Evolutionary conservation across 768 basidiomycete species (phyloP).

Genomic region (Hypsizygus marmoreus): DNA sequence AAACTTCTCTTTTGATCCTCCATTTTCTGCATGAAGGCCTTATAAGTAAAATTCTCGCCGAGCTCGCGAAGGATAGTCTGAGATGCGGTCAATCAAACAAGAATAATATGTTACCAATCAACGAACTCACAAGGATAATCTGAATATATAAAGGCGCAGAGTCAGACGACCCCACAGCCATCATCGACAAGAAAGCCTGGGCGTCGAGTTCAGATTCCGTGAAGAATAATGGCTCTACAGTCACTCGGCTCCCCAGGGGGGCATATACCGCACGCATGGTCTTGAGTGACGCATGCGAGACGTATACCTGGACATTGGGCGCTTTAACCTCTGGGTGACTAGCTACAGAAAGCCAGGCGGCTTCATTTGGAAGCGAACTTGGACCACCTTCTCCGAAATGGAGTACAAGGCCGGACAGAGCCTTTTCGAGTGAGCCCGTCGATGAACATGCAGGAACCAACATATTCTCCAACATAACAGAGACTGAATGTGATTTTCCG

Average conservation of each 20-base stretch:
- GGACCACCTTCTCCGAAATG: constrained; percentile 72
- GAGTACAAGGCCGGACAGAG: constrained; percentile 64
- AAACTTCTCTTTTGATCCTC: constrained; percentile 50
- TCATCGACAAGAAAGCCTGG: constrained; percentile 70
- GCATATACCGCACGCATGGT: constrained; percentile 62
- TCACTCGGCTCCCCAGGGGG: constrained; percentile 48
- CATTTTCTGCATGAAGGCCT: constrained; percentile 48
- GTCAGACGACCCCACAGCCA: constrained; percentile 66
- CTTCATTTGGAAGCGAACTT: constrained; percentile 60
- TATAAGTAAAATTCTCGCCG: constrained; percentile 58
- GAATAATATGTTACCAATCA: not conserved
- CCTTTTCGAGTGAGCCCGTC: constrained; percentile 53
- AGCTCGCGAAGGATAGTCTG: constrained; percentile 64
- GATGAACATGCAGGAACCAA: constrained; percentile 52
- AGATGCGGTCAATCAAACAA: constrained; percentile 1
- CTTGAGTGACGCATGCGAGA: constrained; percentile 60
- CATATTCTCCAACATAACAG: constrained; percentile 70
- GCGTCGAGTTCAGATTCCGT: constrained; percentile 66
- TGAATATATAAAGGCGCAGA: constrained; percentile 71
- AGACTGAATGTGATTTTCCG: constrained; percentile 74
- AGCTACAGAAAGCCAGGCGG: constrained; percentile 57
- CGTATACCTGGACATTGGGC: constrained; percentile 50
- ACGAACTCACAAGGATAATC: constrained; percentile 53
- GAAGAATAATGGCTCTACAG: constrained; percentile 57
- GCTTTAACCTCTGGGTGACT: constrained; percentile 28